These are phyloP conservation scores for Phytophthora tubulina DNA, from an alignment of 352 stramenopile species.

Conservation along the genomic window DNA sequence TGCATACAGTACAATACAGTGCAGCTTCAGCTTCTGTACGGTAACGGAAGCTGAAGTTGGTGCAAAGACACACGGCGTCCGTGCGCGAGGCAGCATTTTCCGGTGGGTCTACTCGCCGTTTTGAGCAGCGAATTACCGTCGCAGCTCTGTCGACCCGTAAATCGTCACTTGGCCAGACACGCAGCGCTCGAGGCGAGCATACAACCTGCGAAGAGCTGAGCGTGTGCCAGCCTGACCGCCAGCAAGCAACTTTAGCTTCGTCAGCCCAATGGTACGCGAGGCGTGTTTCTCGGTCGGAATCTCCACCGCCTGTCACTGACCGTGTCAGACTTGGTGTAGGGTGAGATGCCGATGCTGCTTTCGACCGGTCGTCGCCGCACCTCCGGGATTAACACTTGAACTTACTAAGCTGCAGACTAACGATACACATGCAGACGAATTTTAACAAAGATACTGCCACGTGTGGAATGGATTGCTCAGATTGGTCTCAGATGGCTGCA, in stretches of 20 bases:
- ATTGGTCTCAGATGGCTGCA: neutral
- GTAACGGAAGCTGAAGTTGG: constrained; percentile 13
- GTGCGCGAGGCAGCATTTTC: constrained; percentile 22
- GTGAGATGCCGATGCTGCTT: neutral
- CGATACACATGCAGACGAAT: constrained; percentile 22
- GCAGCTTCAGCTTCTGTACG: too few species aligned
- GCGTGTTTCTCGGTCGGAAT: constrained; percentile 2
- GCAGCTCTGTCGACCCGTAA: neutral
- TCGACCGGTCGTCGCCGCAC: constrained; percentile 2
- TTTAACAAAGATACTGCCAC: constrained; percentile 28
- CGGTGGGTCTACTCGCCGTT: constrained; percentile 2
- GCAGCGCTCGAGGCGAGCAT: constrained; percentile 19
- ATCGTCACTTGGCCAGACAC: constrained; percentile 23
- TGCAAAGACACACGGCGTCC: constrained; percentile 19
- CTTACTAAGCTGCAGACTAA: constrained; percentile 29
- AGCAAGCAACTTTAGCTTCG: constrained; percentile 1
- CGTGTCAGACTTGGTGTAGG: constrained; percentile 7
- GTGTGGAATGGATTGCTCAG: constrained; percentile 31
- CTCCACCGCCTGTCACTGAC: neutral
- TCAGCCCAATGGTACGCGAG: constrained; percentile 16
- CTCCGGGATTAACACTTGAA: constrained; percentile 26
- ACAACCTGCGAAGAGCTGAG: constrained; percentile 12
- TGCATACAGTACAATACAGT: too few species aligned
- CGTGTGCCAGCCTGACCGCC: neutral
- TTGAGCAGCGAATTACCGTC: constrained; percentile 12